Conservation (phyloP, 495 filamentous ascomycete species). For the Penicillium tannophilum region DNA sequence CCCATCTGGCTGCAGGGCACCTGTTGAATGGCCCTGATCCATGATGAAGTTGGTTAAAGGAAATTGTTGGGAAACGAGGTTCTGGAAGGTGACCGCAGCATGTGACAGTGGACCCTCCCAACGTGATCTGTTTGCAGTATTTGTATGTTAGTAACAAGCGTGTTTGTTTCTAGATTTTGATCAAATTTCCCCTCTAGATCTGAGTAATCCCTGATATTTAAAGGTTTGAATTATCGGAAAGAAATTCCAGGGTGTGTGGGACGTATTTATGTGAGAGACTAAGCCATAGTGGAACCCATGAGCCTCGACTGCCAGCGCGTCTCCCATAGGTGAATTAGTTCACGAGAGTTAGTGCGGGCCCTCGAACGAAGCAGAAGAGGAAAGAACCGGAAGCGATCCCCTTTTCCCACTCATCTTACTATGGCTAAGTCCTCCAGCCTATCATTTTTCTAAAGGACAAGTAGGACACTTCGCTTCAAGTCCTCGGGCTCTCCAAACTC, state of each 20-base stretch:
- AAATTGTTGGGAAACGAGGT: conserved; percentile 18
- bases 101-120: conserved; percentile 33
- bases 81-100: conserved; percentile 28
- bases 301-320: conserved; percentile 3
- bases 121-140: conserved; percentile 27
- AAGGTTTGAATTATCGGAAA: not conserved
- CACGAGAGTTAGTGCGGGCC: conserved; percentile 22
- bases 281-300: conserved; percentile 23
- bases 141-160: conserved; percentile 6
- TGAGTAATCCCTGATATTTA: conserved; percentile 1
- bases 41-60: conserved; percentile 34
- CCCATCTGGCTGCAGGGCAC: conserved; percentile 38
- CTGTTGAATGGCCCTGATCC: conserved; percentile 49
- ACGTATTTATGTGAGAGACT: conserved; percentile 10
- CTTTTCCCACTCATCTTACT: not conserved
- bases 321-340: conserved; percentile 11
- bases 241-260: conserved; percentile 6
- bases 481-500: not conserved
- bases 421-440: not conserved
- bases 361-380: conserved; percentile 33
- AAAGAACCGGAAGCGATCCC: conserved; percentile 18
- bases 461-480: no score
- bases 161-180: not conserved
- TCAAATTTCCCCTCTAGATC: not conserved
- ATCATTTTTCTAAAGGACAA: not conserved